A percentile compares a stretch with the other conserved stretches of the same genome.
Conservation (phyloP, 345 rosid genomes). For the Adansonia digitata region DNA sequence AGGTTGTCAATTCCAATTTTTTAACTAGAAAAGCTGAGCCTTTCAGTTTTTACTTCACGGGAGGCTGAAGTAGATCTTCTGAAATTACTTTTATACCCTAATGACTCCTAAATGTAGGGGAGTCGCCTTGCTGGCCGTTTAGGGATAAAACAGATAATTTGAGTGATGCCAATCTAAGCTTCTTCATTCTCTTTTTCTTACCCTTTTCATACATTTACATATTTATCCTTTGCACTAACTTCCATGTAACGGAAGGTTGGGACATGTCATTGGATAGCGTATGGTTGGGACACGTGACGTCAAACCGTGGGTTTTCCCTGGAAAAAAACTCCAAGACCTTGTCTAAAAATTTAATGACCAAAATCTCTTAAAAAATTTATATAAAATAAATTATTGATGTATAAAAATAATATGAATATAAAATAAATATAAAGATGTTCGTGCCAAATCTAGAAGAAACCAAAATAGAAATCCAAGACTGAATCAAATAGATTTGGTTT, state of each 20-base stretch:
- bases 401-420: no score
- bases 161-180: no score
- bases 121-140: not conserved
- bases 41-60: not conserved
- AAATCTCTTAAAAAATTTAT: no score
- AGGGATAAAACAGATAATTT: slow-evolving; percentile 4
- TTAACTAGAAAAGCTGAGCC: not conserved
- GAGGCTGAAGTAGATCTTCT: not conserved
- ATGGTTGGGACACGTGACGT: slow-evolving; percentile 5
- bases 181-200: not conserved
- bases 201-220: not conserved
- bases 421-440: no score
- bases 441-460: no score
- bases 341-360: not conserved
- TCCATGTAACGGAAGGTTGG: not conserved
- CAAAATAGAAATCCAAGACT: not conserved
- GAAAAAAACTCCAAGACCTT: not conserved
- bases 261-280: no score
- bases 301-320: not conserved
- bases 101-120: not conserved
- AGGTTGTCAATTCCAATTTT: no score
- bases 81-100: slow-evolving; percentile 17
- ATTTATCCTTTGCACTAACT: not conserved
- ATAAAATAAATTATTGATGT: no score
- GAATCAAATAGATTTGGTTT: not conserved